Conservation (phyloP, 805 yeast species). For the Lipomyces oligophaga region DNA sequence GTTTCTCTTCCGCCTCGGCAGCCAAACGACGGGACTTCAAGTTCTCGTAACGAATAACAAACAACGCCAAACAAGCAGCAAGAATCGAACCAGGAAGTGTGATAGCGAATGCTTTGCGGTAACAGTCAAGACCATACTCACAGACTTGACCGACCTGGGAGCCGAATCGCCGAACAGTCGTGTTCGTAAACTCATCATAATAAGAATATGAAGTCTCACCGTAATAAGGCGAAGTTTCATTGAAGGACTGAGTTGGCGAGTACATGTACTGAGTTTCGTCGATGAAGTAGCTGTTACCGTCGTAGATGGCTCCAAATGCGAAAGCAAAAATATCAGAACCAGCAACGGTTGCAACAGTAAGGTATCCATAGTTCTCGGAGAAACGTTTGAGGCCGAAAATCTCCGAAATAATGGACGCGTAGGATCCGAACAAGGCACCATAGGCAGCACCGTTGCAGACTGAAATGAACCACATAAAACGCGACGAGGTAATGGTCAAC, state of each 20-base stretch:
- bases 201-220: constrained; percentile 5
- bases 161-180: constrained; percentile 21
- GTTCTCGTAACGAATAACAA: constrained; percentile 18
- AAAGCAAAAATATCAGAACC: constrained; percentile 54
- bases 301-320: constrained; percentile 62
- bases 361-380: constrained; percentile 70
- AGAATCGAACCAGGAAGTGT: constrained; percentile 23
- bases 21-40: constrained; percentile 2
- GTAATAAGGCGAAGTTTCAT: constrained; percentile 3
- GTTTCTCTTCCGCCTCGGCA: constrained; percentile 2
- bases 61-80: constrained; percentile 13
- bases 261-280: constrained; percentile 11
- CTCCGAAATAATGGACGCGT: constrained; percentile 75
- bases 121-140: constrained; percentile 22
- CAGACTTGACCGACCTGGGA: constrained; percentile 27
- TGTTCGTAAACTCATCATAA: constrained; percentile 13
- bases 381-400: constrained; percentile 64
- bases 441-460: constrained; percentile 64
- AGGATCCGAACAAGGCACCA: constrained; percentile 67
- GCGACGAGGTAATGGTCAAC: constrained; percentile 37
- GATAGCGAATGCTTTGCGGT: constrained; percentile 26
- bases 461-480: constrained; percentile 49
- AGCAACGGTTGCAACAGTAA: constrained; percentile 63
- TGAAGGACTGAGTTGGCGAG: constrained; percentile 7
- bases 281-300: constrained; percentile 39